These are phyloP conservation scores for Talinum fruticosum DNA, from an alignment of 148 eudicot genomes.

Conservation along the genomic window DNA sequence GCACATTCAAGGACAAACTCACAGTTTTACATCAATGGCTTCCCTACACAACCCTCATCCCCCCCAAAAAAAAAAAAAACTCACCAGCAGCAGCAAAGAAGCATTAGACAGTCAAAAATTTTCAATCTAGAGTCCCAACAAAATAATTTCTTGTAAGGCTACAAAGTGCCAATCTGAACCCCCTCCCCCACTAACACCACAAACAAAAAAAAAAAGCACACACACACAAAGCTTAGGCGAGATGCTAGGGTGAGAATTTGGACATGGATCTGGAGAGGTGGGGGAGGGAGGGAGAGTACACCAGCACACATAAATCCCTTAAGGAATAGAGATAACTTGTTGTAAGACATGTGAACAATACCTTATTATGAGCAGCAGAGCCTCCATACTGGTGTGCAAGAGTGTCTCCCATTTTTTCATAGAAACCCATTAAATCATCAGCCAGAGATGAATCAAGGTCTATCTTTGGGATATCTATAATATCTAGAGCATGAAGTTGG, in stretches of 20 bases:
- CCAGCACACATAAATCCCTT: not conserved
- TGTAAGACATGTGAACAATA: constrained; percentile 18
- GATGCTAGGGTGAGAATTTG: not conserved
- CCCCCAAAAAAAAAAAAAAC: no score
- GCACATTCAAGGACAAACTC: not conserved
- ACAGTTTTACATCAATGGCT: not conserved
- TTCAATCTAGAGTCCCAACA: not conserved
- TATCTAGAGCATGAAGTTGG: constrained; percentile 66
- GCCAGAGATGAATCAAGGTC: constrained; percentile 76
- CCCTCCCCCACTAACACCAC: no score
- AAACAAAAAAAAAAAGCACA: no score
- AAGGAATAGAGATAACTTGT: not conserved
- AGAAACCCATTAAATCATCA: constrained; percentile 67
- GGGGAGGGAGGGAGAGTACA: not conserved
- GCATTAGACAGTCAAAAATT: not conserved
- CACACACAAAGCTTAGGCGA: no score
- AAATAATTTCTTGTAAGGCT: no score
- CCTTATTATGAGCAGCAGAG: constrained; percentile 97
- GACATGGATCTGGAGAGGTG: not conserved
- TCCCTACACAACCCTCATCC: no score
- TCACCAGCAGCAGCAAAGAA: no score
- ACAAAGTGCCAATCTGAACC: no score
- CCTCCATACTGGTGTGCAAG: constrained; percentile 96
- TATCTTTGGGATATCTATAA: constrained; percentile 50
- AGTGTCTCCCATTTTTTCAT: constrained; percentile 95